These are phyloP conservation scores for carrot (Daucus carota) DNA, from an alignment of 129 eudicot genomes.

Conservation along the genomic window DNA sequence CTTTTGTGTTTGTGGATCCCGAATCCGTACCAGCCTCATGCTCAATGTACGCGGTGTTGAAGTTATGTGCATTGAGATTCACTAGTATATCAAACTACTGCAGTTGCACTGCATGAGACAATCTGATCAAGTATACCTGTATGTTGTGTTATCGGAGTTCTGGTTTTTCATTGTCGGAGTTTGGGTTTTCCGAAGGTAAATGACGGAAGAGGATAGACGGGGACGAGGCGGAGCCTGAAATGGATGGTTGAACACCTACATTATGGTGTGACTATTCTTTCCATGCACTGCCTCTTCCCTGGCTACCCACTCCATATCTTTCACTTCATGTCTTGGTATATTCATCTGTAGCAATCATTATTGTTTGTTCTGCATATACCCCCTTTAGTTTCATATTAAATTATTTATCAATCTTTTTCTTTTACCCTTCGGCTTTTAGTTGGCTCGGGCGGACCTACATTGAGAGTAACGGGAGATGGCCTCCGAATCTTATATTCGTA, in stretches of 20 bases:
- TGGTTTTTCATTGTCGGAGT: not conserved
- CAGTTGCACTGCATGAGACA: not conserved
- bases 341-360: too few species aligned
- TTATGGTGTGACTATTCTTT: conserved; percentile 28
- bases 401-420: too few species aligned
- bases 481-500: too few species aligned
- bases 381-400: too few species aligned
- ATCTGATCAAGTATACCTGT: not conserved
- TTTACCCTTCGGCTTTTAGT: too few species aligned
- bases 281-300: conserved; percentile 95
- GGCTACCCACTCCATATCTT: conserved; percentile 38
- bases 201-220: conserved; percentile 35
- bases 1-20: not conserved
- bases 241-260: conserved; percentile 19
- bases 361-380: too few species aligned
- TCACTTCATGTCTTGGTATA: not conserved
- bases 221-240: conserved; percentile 68
- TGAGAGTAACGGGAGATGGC: too few species aligned
- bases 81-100: too few species aligned
- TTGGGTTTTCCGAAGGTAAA: not conserved
- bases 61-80: not conserved
- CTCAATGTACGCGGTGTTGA: not conserved
- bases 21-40: not conserved
- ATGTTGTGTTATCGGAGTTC: not conserved
- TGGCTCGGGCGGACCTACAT: too few species aligned